Evolutionary conservation across 257 asterid species (phyloP), one percentile per base, ranked within the genome.

Genomic region (Lantana camara): DNA sequence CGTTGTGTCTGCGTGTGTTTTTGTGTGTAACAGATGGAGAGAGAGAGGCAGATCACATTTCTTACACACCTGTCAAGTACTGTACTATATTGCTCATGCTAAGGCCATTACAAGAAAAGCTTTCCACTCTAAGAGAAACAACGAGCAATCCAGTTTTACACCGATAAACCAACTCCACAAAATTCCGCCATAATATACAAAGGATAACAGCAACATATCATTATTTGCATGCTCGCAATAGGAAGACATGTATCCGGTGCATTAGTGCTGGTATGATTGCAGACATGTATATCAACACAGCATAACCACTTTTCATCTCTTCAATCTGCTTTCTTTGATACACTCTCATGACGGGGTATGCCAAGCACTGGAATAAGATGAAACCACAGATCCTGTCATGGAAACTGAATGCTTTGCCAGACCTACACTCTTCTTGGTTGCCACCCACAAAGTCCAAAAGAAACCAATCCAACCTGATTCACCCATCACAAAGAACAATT

Each of bases 381-480:
- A 76, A 9, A 87, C 72, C 4, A 80, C 85, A 0, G 97, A 82
- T 48, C 94, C 89, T 6, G 95, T 88, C 64, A 76, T 45, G 61
- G 73, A 50, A 50, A 86, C 48, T 3, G 89, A 80, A 38, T 44
- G 80, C 77, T 82, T 91, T 9, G 86, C 96, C 50, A 91, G 67
- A 41, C 72, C 49, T 11, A 83, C 0, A 52, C 82, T 68, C 73
- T 84, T 86, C 72, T 44, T 75, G 23, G 85, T 73, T 21, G 57
- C 91, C 41, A 85, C 19, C 89, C 90, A 91, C 61, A 88, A 17
- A 4, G 52, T 57, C 76, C 78, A 84, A 62, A 88, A 82, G 77
- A 91, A 80, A 8, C 94, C 97, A 16, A 91, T 79, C 95, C 96
- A 91, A 52, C 93, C 97, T 91, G 91, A 50, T 62, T 49, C 54